These are phyloP conservation scores for Pulveroboletus ravenelii DNA, from an alignment of 768 basidiomycete species.

Conservation along the genomic window DNA sequence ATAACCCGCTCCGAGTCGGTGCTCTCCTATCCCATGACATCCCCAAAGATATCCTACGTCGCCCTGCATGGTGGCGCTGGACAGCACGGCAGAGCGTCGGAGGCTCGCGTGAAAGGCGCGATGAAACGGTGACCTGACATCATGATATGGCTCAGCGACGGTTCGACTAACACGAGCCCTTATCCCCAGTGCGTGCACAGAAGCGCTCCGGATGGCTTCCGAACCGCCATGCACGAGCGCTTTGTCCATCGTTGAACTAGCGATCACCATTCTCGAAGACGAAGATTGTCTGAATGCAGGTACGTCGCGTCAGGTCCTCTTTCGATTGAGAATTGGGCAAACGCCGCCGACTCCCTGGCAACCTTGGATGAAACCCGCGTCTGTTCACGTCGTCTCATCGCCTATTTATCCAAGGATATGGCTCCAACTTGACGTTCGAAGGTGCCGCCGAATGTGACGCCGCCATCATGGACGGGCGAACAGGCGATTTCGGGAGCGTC, in stretches of 20 bases:
- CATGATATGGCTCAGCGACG: neutral
- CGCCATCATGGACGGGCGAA: constrained; percentile 55
- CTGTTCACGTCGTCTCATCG: neutral
- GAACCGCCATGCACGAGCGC: constrained; percentile 22
- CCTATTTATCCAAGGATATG: constrained; percentile 44
- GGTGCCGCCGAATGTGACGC: constrained; percentile 83
- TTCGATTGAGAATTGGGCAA: neutral
- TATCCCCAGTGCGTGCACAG: constrained; percentile 46
- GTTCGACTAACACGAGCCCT: constrained; percentile 1
- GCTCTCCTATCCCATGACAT: constrained; percentile 4
- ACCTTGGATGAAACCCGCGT: neutral
- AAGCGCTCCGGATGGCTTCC: constrained; percentile 31
- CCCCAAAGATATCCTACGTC: constrained; percentile 36
- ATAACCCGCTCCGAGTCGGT: neutral
- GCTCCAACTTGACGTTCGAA: constrained; percentile 72
- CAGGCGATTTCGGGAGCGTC: constrained; percentile 59
- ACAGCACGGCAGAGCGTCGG: constrained; percentile 44
- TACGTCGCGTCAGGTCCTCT: constrained; percentile 14
- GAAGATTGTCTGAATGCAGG: constrained; percentile 70
- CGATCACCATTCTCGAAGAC: constrained; percentile 60
- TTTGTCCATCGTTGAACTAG: constrained; percentile 46
- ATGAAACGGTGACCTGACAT: constrained; percentile 47
- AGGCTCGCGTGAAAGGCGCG: constrained; percentile 50
- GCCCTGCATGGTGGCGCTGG: constrained; percentile 81
- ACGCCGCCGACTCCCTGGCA: neutral